Conservation (phyloP, 2,329 filamentous ascomycete genomes). For the Fusarium protoensiforme region DNA sequence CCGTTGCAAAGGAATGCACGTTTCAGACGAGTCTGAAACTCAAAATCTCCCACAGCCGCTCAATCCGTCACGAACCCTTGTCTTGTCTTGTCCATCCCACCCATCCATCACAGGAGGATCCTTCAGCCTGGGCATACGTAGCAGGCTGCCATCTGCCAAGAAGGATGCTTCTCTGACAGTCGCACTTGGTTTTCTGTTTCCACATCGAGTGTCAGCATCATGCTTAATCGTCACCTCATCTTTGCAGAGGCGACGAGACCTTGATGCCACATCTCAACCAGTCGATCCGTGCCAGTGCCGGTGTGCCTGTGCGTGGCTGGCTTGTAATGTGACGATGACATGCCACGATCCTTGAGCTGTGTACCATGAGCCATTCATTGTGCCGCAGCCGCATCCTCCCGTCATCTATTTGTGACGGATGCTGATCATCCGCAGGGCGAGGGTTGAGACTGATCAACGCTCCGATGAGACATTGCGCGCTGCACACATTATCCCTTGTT, state of each 20-base stretch:
- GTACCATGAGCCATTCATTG: not conserved
- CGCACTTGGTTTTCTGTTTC: not conserved
- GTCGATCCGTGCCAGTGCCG: not conserved
- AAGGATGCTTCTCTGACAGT: not conserved
- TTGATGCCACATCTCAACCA: not conserved
- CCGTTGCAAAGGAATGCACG: slow-evolving; percentile 7
- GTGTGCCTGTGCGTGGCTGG: not conserved
- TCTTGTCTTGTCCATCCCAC: not conserved
- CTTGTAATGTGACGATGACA: not conserved
- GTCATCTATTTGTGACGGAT: not conserved
- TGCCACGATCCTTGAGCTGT: not conserved
- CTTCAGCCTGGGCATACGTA: not conserved
- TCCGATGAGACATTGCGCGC: not conserved
- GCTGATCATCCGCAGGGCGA: not conserved
- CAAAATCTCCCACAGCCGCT: slow-evolving; percentile 2
- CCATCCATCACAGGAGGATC: not conserved
- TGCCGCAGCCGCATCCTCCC: not conserved
- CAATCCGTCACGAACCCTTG: slow-evolving; percentile 20
- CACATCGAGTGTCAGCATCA: not conserved
- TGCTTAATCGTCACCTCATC: not conserved
- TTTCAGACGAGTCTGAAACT: slow-evolving; percentile 35
- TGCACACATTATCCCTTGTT: not conserved
- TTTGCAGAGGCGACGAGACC: not conserved
- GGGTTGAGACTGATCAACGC: not conserved
- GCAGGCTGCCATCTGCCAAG: not conserved